These are phyloP conservation scores for Cyclocybe aegerita DNA, from an alignment of 768 basidiomycete genomes.

Conservation along the genomic window DNA sequence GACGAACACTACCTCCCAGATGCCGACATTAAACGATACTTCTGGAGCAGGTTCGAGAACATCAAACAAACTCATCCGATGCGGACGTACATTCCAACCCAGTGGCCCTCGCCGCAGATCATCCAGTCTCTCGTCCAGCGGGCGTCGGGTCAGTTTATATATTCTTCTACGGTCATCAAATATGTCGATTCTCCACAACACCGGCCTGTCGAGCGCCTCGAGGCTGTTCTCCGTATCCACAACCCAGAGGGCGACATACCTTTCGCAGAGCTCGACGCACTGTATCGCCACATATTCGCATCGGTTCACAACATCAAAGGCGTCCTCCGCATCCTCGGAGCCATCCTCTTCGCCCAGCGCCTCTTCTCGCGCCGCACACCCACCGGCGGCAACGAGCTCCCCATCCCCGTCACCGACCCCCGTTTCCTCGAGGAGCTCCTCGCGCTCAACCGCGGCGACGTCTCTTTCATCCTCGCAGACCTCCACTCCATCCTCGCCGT, in stretches of 20 bases:
- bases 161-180: conserved; percentile 25
- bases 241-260: conserved; percentile 19
- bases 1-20: conserved; percentile 24
- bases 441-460: conserved; percentile 24
- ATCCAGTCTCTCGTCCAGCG: conserved; percentile 18
- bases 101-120: conserved; percentile 18
- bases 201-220: conserved; percentile 24
- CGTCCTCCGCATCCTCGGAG: conserved; percentile 24
- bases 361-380: conserved; percentile 14
- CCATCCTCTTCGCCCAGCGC: conserved; percentile 19
- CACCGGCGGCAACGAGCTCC: conserved; percentile 16
- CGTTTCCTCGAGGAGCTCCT: conserved; percentile 25
- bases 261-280: conserved; percentile 23
- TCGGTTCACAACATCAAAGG: conserved; percentile 22
- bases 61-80: conserved; percentile 23
- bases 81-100: conserved; percentile 19
- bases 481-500: conserved; percentile 24
- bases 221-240: conserved; percentile 18
- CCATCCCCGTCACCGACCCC: conserved; percentile 23
- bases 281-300: conserved; percentile 22
- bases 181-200: conserved; percentile 26
- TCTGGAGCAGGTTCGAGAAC: conserved; percentile 21
- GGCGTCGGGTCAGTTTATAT: conserved; percentile 27
- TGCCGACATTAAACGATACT: conserved; percentile 22
- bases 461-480: conserved; percentile 21